phyloP scores from a whole-genome alignment of 164 flowering plant species.

The Echeveria elegans region DNA sequence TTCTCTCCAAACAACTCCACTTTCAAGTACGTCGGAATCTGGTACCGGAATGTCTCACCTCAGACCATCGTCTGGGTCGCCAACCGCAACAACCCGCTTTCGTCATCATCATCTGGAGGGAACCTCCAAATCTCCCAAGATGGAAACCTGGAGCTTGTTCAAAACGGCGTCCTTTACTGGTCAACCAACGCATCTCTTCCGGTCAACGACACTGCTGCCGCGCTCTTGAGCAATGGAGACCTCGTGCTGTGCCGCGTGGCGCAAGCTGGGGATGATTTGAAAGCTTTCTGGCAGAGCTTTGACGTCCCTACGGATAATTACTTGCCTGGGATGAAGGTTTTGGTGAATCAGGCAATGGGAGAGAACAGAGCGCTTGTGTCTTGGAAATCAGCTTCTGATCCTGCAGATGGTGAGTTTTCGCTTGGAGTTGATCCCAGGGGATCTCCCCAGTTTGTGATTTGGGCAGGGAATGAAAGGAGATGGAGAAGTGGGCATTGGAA shows the following conservation, averaged over 20 bases:
- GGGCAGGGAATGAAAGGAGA: slow-evolving; percentile 22
- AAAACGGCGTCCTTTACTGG: slow-evolving; percentile 1
- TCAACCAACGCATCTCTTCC: slow-evolving; percentile 4
- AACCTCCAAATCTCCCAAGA: not conserved
- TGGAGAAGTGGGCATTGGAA: slow-evolving; percentile 74
- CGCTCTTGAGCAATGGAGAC: slow-evolving; percentile 1
- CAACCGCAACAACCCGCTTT: slow-evolving; percentile 6
- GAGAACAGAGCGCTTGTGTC: not conserved
- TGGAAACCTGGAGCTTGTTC: not conserved
- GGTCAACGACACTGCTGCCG: not conserved
- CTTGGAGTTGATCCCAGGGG: slow-evolving; percentile 6
- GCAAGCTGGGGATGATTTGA: not conserved
- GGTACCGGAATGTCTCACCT: not conserved
- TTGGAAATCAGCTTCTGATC: slow-evolving; percentile 3
- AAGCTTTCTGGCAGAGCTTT: slow-evolving; percentile 7
- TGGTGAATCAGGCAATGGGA: not conserved
- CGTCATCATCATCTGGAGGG: not conserved
- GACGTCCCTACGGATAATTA: not conserved
- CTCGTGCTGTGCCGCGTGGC: not conserved
- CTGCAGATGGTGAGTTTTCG: not conserved
- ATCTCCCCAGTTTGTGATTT: slow-evolving; percentile 24
- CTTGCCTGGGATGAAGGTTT: slow-evolving; percentile 9
- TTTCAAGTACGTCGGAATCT: slow-evolving; percentile 5
- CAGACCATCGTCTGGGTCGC: slow-evolving; percentile 9
- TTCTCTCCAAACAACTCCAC: slow-evolving; percentile 1